phyloP scores from a whole-genome alignment of 768 basidiomycete genomes.

The Saitozyma podzolica region DNA sequence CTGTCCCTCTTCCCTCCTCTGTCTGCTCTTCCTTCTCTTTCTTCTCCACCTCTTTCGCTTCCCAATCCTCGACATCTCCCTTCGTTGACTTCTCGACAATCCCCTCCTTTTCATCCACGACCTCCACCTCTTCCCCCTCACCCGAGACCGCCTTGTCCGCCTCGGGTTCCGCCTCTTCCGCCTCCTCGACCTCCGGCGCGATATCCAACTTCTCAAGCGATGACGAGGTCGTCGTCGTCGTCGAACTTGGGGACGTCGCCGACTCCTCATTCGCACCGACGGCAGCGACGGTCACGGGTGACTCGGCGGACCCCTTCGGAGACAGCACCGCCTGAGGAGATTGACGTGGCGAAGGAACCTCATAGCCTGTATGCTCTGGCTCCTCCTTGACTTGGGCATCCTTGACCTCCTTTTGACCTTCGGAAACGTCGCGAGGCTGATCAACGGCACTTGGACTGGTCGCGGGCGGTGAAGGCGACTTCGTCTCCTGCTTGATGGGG shows the following conservation, averaged over 20 bases:
- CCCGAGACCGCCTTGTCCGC: not conserved
- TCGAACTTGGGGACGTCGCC: not conserved
- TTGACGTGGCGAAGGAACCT: no score
- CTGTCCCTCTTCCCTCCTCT: not conserved
- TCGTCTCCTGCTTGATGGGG: no score
- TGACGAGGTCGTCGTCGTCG: not conserved
- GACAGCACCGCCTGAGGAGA: not conserved
- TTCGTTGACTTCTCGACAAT: not conserved
- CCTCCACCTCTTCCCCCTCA: slow-evolving; percentile 4
- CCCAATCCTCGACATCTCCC: not conserved
- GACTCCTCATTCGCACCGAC: not conserved
- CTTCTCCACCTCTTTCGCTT: not conserved
- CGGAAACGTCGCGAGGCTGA: no score
- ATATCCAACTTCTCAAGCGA: no score
- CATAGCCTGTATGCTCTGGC: no score
- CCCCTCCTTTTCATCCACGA: no score
- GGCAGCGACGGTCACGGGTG: not conserved
- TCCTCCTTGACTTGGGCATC: no score
- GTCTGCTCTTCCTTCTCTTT: slow-evolving; percentile 2
- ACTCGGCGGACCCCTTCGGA: not conserved
- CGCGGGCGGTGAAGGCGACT: no score
- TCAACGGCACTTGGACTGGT: no score
- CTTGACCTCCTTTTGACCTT: no score
- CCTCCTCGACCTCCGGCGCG: no score
- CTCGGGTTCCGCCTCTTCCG: no score